phyloP scores from a whole-genome alignment of 2,329 filamentous ascomycete genomes.

The Trichoderma polysporum region DNA sequence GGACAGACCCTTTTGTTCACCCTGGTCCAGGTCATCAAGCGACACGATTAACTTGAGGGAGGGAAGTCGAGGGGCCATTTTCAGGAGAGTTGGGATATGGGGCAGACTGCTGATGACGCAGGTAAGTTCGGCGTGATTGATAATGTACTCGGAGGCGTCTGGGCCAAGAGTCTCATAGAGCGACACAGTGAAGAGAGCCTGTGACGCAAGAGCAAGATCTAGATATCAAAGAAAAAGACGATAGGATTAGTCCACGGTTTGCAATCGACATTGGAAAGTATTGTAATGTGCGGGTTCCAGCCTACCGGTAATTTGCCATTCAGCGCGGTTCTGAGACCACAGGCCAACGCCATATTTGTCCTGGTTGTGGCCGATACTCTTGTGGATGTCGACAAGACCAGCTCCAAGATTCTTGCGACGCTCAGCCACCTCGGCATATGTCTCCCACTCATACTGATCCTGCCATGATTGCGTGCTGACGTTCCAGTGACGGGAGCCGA shows the following conservation, averaged over 20 bases:
- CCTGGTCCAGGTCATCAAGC: conserved; percentile 77
- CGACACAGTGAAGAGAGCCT: conserved; percentile 85
- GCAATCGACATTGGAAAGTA: neutral
- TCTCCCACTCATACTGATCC: conserved; percentile 78
- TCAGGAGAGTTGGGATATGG: conserved; percentile 78
- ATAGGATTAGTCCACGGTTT: neutral
- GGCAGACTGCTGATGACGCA: conserved; percentile 77
- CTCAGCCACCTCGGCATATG: conserved; percentile 75
- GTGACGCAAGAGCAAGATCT: conserved; percentile 86
- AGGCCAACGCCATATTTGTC: conserved; percentile 74
- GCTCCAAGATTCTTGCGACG: conserved; percentile 82
- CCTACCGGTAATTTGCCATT: conserved; percentile 80
- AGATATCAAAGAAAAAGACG: neutral
- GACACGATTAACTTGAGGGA: conserved; percentile 84
- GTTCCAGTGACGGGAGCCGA: conserved; percentile 82
- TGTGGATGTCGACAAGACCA: conserved; percentile 80
- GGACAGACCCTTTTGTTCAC: conserved; percentile 73
- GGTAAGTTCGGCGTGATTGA: conserved; percentile 79
- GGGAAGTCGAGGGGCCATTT: conserved; percentile 74
- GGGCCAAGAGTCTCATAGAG: conserved; percentile 95
- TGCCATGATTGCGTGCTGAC: conserved; percentile 68
- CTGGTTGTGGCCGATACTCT: conserved; percentile 61
- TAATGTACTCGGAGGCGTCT: conserved; percentile 90
- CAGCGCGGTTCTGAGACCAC: conserved; percentile 81
- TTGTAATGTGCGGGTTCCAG: neutral